Evolutionary conservation across 164 flowering plant genomes (phyloP).

Genomic region (Pachysandra terminalis): DNA sequence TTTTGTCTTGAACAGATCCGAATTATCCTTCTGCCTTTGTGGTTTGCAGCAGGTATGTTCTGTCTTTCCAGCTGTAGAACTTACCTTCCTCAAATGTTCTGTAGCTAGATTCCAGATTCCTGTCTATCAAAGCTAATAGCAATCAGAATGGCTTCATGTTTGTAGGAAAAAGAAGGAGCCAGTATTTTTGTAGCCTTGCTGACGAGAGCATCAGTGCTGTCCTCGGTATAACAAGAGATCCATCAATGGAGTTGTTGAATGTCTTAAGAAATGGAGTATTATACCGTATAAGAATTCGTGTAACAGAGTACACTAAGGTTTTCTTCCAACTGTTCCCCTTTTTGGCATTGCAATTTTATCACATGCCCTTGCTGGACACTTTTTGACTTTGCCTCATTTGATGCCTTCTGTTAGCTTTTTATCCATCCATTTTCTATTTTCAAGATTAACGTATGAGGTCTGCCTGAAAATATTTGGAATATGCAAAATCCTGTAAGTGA

Average conservation of each 20-base stretch:
- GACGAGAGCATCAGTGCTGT: slow-evolving; percentile 35
- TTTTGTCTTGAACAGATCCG: slow-evolving; percentile 46
- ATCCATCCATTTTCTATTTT: neutral
- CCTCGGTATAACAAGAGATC: slow-evolving; percentile 21
- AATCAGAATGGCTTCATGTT: neutral
- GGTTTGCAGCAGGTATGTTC: slow-evolving; percentile 61
- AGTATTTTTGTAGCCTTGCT: slow-evolving; percentile 46
- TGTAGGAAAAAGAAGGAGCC: slow-evolving; percentile 51
- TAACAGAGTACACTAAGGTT: slow-evolving; percentile 67
- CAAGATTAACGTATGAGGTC: no score
- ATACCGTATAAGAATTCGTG: slow-evolving; percentile 39
- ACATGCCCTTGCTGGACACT: neutral
- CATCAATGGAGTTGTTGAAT: slow-evolving; percentile 12
- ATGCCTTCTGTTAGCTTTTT: neutral
- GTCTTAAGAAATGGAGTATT: slow-evolving; percentile 24
- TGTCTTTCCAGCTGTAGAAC: slow-evolving; percentile 6
- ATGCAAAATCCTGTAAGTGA: no score
- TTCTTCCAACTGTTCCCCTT: neutral
- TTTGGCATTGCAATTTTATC: neutral
- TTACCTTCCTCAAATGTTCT: slow-evolving; percentile 2
- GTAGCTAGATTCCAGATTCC: neutral
- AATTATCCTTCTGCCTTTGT: slow-evolving; percentile 52
- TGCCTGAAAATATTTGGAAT: no score
- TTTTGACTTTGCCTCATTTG: neutral
- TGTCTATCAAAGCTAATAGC: neutral